phyloP scores from a whole-genome alignment of 129 eudicot genomes.

The Helichrysum umbraculigerum region DNA sequence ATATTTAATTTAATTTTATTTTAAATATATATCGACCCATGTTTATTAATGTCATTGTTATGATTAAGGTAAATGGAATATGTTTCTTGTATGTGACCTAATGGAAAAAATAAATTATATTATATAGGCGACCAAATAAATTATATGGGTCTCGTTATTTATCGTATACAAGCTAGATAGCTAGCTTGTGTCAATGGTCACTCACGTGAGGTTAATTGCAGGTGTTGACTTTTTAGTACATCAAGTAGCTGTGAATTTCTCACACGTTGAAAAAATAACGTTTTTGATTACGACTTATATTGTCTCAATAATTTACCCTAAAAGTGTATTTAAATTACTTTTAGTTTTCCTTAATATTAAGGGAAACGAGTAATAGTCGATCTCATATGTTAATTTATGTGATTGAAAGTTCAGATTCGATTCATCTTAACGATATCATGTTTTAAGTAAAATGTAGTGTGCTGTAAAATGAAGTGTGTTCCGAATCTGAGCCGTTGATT shows the following conservation, averaged over 20 bases:
- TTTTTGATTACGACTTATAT: conserved; percentile 31
- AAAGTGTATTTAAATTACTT: neutral
- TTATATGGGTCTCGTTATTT: neutral
- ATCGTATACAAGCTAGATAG: neutral
- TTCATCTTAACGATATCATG: too few relatives aligned
- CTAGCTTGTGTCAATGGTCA: conserved; percentile 28
- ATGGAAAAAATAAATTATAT: neutral
- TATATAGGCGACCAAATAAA: neutral
- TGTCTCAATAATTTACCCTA: conserved; percentile 30
- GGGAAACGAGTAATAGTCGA: too few relatives aligned
- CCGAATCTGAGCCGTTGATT: too few relatives aligned
- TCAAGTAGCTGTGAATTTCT: conserved; percentile 24
- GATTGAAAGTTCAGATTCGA: too few relatives aligned
- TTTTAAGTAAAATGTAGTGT: too few relatives aligned
- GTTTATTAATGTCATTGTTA: too few relatives aligned
- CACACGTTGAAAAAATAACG: conserved; percentile 31
- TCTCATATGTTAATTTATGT: too few relatives aligned
- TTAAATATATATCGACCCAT: too few relatives aligned
- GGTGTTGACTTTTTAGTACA: conserved; percentile 35
- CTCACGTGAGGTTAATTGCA: conserved; percentile 38
- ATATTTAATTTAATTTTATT: too few relatives aligned
- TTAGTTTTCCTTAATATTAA: too few relatives aligned
- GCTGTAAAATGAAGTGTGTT: too few relatives aligned
- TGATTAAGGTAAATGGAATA: too few relatives aligned
- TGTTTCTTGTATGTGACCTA: neutral